A percentile compares a stretch with the other conserved stretches of the same genome.
Conservation (phyloP, 225 moss, liverwort and hornwort genomes). For the Marchantia polymorpha region DNA sequence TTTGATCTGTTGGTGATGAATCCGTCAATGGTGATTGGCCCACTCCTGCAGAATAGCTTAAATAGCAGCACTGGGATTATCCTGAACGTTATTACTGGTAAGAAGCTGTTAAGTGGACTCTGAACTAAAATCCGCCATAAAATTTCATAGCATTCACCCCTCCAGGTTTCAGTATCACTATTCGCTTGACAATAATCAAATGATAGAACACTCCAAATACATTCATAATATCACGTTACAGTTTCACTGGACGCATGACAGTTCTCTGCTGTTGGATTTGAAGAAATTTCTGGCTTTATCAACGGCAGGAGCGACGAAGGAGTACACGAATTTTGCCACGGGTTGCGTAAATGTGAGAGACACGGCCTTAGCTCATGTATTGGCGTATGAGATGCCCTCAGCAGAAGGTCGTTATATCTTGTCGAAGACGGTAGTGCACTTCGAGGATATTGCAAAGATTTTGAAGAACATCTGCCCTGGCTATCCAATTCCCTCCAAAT, state of each 20-base stretch:
- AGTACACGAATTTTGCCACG: constrained; percentile 19
- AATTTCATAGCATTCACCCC: not conserved
- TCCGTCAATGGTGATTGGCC: constrained; percentile 62
- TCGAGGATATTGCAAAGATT: constrained; percentile 42
- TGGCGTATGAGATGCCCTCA: constrained; percentile 70
- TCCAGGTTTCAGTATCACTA: not conserved
- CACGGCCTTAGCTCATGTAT: constrained; percentile 66
- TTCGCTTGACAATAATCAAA: not conserved
- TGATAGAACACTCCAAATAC: not conserved
- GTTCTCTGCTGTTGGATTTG: not conserved
- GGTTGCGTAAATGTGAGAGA: constrained; percentile 76
- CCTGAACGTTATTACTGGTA: constrained; percentile 51
- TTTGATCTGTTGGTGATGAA: constrained; percentile 62
- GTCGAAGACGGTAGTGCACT: constrained; percentile 37
- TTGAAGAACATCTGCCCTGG: constrained; percentile 56
- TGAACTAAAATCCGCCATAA: not conserved
- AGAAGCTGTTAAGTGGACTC: not conserved
- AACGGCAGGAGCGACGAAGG: constrained; percentile 25
- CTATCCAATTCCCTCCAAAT: constrained; percentile 66
- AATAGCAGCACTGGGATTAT: constrained; percentile 62
- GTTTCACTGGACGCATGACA: not conserved
- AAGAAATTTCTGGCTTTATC: not conserved
- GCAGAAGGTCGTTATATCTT: constrained; percentile 78
- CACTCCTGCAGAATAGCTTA: constrained; percentile 55
- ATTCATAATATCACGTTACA: not conserved